These are phyloP conservation scores for Euphorbia peplus DNA, from an alignment of 345 rosid genomes.

Conservation along the genomic window DNA sequence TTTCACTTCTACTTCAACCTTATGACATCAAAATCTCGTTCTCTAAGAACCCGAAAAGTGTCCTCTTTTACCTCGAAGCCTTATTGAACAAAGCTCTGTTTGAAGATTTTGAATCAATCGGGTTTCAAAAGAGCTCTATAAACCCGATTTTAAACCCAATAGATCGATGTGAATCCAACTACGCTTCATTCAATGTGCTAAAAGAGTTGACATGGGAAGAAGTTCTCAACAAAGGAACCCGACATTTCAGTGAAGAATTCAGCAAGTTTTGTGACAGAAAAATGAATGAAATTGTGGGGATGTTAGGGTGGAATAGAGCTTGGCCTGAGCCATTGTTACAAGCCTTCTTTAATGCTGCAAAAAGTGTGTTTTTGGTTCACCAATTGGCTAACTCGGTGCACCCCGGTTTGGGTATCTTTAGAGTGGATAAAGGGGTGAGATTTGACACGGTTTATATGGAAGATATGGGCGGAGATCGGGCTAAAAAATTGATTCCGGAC, in stretches of 20 bases:
- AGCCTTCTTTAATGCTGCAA: constrained; percentile 85
- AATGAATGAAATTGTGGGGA: constrained; percentile 81
- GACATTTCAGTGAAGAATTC: constrained; percentile 83
- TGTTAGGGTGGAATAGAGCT: constrained; percentile 78
- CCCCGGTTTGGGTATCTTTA: constrained; percentile 68
- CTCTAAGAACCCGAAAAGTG: constrained; percentile 55
- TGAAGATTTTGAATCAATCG: constrained; percentile 79
- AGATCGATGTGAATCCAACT: constrained; percentile 65
- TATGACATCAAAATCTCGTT: constrained; percentile 57
- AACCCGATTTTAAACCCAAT: constrained; percentile 66
- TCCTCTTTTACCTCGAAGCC: constrained; percentile 64
- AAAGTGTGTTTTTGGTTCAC: constrained; percentile 84
- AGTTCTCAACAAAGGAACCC: constrained; percentile 75
- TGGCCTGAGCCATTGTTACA: constrained; percentile 85
- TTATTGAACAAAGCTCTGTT: constrained; percentile 68
- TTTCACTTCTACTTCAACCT: constrained; percentile 68
- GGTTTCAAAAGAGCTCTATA: constrained; percentile 56
- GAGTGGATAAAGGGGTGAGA: constrained; percentile 56
- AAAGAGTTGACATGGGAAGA: constrained; percentile 79
- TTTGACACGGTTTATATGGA: constrained; percentile 87
- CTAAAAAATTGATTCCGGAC: constrained; percentile 45
- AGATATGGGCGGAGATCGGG: constrained; percentile 63
- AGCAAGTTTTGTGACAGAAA: constrained; percentile 85
- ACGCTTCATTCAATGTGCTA: constrained; percentile 52
- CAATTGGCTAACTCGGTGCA: constrained; percentile 88